These are phyloP conservation scores for Cryptomeria japonica DNA, from an alignment of 75 land plant genomes.

Conservation along the genomic window DNA sequence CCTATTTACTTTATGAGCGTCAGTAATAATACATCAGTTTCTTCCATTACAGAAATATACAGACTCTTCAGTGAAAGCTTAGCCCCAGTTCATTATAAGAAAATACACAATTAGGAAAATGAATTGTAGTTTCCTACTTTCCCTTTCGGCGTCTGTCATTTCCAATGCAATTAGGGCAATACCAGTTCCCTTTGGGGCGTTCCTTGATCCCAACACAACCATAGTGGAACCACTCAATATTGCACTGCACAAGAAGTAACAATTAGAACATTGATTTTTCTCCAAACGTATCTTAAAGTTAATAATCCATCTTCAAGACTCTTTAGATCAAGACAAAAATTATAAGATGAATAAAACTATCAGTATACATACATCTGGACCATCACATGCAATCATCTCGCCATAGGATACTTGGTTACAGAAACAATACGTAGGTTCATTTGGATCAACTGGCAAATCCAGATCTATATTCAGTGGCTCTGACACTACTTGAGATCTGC, in stretches of 20 bases:
- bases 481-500: slow-evolving; percentile 48
- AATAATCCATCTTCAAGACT: slow-evolving; percentile 3
- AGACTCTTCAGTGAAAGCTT: neutral
- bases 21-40: neutral
- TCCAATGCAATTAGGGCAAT: slow-evolving; percentile 76
- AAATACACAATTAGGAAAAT: neutral
- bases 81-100: neutral
- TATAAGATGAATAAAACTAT: too few relatives aligned
- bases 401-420: slow-evolving; percentile 96
- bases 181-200: slow-evolving; percentile 96
- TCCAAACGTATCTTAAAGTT: neutral
- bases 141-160: slow-evolving; percentile 53
- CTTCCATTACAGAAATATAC: neutral
- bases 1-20: neutral
- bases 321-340: neutral
- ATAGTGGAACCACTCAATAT: slow-evolving; percentile 98
- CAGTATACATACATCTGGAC: slow-evolving; percentile 56
- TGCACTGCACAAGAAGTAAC: slow-evolving; percentile 68
- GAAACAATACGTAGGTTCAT: slow-evolving; percentile 97
- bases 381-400: slow-evolving; percentile 98
- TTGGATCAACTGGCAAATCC: slow-evolving; percentile 98
- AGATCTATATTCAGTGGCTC: slow-evolving; percentile 64
- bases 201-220: slow-evolving; percentile 93
- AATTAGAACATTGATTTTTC: neutral
- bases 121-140: slow-evolving; percentile 23